These are phyloP conservation scores for Davidsoniella virescens DNA, from an alignment of 2,329 filamentous ascomycete species.

Conservation along the genomic window DNA sequence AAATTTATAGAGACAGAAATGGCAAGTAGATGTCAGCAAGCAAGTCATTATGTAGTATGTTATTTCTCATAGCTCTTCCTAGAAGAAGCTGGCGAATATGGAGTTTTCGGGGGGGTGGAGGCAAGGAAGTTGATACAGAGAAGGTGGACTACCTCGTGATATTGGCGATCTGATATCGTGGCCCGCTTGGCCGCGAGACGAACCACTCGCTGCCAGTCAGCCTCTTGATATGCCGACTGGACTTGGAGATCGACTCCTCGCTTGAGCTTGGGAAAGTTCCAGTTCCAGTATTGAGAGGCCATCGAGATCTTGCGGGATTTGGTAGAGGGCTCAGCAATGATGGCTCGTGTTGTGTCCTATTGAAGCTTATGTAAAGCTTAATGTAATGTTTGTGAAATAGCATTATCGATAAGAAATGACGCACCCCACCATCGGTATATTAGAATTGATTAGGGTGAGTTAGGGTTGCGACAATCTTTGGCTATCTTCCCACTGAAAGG, in stretches of 20 bases:
- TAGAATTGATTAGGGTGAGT: no score
- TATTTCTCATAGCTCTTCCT: no score
- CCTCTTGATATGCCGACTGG: conserved; percentile 36
- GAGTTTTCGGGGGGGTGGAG: no score
- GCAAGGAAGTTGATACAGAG: no score
- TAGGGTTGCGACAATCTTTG: no score
- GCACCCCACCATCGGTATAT: no score
- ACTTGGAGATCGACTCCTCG: conserved; percentile 37
- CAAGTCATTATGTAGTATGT: not conserved
- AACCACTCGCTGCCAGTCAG: conserved; percentile 35
- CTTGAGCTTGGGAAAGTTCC: conserved; percentile 24
- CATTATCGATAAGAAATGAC: no score
- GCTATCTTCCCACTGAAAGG: no score
- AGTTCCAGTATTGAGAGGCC: conserved; percentile 4
- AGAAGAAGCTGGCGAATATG: not conserved
- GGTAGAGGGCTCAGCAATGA: not conserved
- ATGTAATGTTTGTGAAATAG: no score
- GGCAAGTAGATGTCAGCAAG: not conserved
- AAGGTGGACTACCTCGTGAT: conserved; percentile 31
- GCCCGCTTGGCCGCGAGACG: conserved; percentile 36
- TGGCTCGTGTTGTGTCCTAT: not conserved
- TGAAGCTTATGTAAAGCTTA: not conserved
- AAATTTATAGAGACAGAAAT: not conserved
- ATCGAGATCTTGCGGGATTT: not conserved
- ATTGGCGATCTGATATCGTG: conserved; percentile 31